phyloP scores from a whole-genome alignment of 768 basidiomycete genomes.

The Serendipita sp. region DNA sequence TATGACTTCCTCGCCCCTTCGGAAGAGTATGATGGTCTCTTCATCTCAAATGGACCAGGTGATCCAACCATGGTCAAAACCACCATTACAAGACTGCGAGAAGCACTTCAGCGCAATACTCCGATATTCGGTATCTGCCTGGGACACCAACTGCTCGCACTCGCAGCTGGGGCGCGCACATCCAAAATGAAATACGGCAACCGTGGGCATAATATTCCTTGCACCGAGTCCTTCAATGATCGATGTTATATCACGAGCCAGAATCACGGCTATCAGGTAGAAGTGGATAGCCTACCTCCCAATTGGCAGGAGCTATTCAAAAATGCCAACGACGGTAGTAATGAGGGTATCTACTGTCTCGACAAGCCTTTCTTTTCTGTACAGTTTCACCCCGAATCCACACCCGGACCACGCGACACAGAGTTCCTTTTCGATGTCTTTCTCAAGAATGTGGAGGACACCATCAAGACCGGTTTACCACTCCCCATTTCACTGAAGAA shows the following conservation, averaged over 20 bases:
- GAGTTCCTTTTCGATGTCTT: conserved; percentile 99
- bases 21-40: conserved; percentile 86
- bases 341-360: conserved; percentile 91
- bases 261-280: conserved; percentile 96
- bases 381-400: conserved; percentile 97
- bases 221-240: conserved; percentile 82
- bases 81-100: conserved; percentile 52
- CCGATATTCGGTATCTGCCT: conserved; percentile 99
- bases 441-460: conserved; percentile 71
- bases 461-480: conserved; percentile 37
- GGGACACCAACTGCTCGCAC: conserved; percentile 89
- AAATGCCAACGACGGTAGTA: conserved; percentile 94
- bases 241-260: conserved; percentile 98
- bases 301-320: conserved; percentile 91
- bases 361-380: conserved; percentile 95
- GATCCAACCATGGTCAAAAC: conserved; percentile 71
- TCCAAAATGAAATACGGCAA: conserved; percentile 99
- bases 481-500: conserved; percentile 53
- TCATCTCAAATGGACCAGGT: conserved; percentile 95
- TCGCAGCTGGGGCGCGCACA: conserved; percentile 85
- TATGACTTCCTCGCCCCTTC: conserved; percentile 58
- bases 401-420: conserved; percentile 91
- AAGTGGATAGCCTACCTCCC: conserved; percentile 52
- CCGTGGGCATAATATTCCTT: conserved; percentile 96
- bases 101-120: conserved; percentile 51